Conservation (phyloP, 257 asterid genomes). For the Nicotiana sylvestris region DNA sequence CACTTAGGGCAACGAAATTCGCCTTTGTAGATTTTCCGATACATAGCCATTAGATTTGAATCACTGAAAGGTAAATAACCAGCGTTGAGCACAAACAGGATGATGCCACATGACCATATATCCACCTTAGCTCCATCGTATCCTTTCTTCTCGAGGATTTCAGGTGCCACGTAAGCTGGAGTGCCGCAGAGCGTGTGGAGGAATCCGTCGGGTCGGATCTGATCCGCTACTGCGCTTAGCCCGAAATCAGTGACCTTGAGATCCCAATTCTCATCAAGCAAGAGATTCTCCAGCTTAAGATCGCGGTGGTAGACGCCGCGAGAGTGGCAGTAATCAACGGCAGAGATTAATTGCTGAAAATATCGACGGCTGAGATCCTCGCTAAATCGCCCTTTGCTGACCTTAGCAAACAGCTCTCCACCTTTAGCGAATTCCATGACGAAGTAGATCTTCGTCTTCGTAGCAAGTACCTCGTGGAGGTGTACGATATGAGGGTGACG, state of each 20-base stretch:
- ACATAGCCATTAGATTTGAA: conserved; percentile 15
- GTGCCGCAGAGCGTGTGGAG: conserved; percentile 16
- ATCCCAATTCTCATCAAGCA: conserved; percentile 16
- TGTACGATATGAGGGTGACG: conserved; percentile 12
- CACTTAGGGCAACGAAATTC: conserved; percentile 14
- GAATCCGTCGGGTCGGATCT: conserved; percentile 14
- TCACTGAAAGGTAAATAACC: conserved; percentile 13
- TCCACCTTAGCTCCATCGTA: conserved; percentile 12
- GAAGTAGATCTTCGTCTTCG: conserved; percentile 10
- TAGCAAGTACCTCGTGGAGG: conserved; percentile 9
- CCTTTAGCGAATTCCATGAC: conserved; percentile 17
- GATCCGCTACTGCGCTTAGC: conserved; percentile 4
- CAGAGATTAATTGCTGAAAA: conserved; percentile 14
- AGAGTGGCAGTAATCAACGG: conserved; percentile 16
- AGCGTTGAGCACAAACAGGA: conserved; percentile 16
- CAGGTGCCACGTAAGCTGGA: conserved; percentile 18
- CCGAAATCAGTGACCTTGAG: conserved; percentile 18
- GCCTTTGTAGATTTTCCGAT: conserved; percentile 13
- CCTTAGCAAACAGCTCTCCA: conserved; percentile 13
- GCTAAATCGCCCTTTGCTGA: conserved; percentile 11
- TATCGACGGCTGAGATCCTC: conserved; percentile 20
- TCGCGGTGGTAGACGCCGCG: conserved; percentile 13
- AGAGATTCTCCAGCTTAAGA: conserved; percentile 11
- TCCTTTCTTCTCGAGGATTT: conserved; percentile 15
- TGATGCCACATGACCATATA: conserved; percentile 16